phyloP scores from a whole-genome alignment of 805 yeast genomes.

The Pichia manshurica region DNA sequence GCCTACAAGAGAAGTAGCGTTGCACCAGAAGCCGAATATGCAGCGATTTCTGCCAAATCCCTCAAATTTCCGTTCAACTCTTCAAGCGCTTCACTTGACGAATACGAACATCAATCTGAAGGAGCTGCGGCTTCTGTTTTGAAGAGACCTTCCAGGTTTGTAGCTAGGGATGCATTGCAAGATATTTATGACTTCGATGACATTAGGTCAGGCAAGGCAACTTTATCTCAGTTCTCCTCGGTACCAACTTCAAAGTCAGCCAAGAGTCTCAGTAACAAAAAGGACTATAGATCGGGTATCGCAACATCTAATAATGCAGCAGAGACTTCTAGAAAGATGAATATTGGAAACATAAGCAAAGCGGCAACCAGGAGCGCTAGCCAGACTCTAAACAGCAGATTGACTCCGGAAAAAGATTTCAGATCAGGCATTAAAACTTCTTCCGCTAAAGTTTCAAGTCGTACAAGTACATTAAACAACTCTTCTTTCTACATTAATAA shows the following conservation, averaged over 20 bases:
- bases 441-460: constrained; percentile 12
- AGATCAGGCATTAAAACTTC: constrained; percentile 30
- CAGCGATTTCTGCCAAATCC: constrained; percentile 35
- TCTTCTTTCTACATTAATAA: constrained; percentile 13
- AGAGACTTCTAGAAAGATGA: constrained; percentile 27
- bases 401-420: constrained; percentile 34
- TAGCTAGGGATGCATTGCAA: constrained; percentile 36
- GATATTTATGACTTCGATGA: constrained; percentile 40
- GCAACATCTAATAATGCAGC: constrained; percentile 25
- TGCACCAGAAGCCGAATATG: constrained; percentile 44
- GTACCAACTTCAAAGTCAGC: constrained; percentile 14
- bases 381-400: constrained; percentile 40
- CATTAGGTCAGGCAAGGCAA: constrained; percentile 35
- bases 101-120: constrained; percentile 21
- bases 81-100: constrained; percentile 7
- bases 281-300: constrained; percentile 25
- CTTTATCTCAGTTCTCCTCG: constrained; percentile 25
- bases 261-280: constrained; percentile 13
- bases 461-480: constrained; percentile 28
- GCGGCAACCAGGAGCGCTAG: constrained; percentile 37
- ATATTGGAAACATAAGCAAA: constrained; percentile 26
- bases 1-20: constrained; percentile 43
- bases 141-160: constrained; percentile 22
- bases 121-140: constrained; percentile 42
- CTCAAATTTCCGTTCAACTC: constrained; percentile 28